A percentile compares a stretch with the other conserved stretches of the same genome.
These are phyloP conservation scores for Coprinopsis cinerea DNA, from an alignment of 768 basidiomycete species.

Conservation along the genomic window DNA sequence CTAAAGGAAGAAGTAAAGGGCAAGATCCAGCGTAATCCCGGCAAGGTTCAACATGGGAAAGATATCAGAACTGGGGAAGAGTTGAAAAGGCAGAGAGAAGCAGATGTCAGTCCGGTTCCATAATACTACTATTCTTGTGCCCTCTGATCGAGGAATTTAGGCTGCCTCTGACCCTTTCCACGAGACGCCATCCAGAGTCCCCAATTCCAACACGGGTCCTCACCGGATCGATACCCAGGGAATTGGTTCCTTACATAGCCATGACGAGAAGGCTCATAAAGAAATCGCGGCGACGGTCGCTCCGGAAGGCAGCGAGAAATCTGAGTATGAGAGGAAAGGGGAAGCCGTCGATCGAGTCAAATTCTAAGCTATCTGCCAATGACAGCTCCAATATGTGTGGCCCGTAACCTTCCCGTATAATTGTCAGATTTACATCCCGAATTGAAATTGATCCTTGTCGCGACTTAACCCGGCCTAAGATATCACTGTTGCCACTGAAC, in stretches of 20 bases:
- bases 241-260: background rate
- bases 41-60: conserved; percentile 21
- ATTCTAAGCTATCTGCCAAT: conserved; percentile 2
- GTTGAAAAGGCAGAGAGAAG: conserved; percentile 19
- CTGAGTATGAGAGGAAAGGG: conserved; percentile 20
- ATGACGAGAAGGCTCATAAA: conserved; percentile 12
- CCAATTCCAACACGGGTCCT: background rate
- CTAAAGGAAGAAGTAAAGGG: conserved; percentile 24
- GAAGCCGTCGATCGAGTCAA: conserved; percentile 15
- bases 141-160: background rate
- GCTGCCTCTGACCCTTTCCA: background rate
- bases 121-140: no score
- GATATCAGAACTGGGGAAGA: conserved; percentile 21
- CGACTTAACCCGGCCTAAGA: no score
- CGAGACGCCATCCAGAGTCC: background rate
- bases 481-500: no score
- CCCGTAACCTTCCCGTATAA: no score
- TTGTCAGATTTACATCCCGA: no score
- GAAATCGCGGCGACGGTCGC: conserved; percentile 26
- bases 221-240: background rate
- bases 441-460: no score
- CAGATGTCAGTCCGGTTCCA: conserved; percentile 16
- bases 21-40: conserved; percentile 21
- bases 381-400: no score
- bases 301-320: conserved; percentile 19